Percentiles rank a stretch among this genome's conserved stretches.
Conservation (phyloP, 1,284 basidiomycete genomes). For the Termitomyces sp. region DNA sequence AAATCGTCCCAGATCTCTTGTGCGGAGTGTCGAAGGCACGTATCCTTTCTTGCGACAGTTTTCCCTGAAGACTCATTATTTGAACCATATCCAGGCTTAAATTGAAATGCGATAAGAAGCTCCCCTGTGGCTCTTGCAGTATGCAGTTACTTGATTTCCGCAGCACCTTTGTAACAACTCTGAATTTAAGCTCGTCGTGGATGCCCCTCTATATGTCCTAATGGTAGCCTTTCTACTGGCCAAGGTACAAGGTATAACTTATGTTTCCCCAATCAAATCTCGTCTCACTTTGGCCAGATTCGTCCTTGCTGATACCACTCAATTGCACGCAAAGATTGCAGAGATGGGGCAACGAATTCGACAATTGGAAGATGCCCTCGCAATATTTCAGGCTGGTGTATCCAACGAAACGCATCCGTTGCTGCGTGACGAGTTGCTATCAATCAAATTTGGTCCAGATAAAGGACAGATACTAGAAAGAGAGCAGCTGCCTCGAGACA, state of each 20-base stretch:
- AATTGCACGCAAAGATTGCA: slow-evolving; percentile 62
- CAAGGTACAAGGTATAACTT: slow-evolving; percentile 46
- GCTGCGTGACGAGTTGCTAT: slow-evolving; percentile 55
- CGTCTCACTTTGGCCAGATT: slow-evolving; percentile 35
- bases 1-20: slow-evolving; percentile 39
- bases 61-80: background rate
- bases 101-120: slow-evolving; percentile 64
- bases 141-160: slow-evolving; percentile 10
- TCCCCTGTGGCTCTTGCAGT: slow-evolving; percentile 51
- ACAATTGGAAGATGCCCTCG: slow-evolving; percentile 64
- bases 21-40: slow-evolving; percentile 50
- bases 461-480: slow-evolving; percentile 25
- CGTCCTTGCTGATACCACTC: slow-evolving; percentile 65
- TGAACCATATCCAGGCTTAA: slow-evolving; percentile 43
- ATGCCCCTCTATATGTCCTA: slow-evolving; percentile 52
- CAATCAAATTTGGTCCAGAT: slow-evolving; percentile 55
- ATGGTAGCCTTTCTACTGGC: slow-evolving; percentile 55
- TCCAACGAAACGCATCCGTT: slow-evolving; percentile 62
- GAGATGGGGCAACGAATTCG: slow-evolving; percentile 73
- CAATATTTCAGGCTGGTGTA: slow-evolving; percentile 55
- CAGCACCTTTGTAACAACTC: background rate
- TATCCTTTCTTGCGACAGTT: background rate
- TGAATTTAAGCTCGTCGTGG: slow-evolving; percentile 33
- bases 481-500: slow-evolving; percentile 23
- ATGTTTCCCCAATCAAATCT: background rate